Evolutionary conservation across 129 eudicot species (phyloP), one percentile per base, ranked within the genome.

Genomic region (Lactuca sativa): DNA sequence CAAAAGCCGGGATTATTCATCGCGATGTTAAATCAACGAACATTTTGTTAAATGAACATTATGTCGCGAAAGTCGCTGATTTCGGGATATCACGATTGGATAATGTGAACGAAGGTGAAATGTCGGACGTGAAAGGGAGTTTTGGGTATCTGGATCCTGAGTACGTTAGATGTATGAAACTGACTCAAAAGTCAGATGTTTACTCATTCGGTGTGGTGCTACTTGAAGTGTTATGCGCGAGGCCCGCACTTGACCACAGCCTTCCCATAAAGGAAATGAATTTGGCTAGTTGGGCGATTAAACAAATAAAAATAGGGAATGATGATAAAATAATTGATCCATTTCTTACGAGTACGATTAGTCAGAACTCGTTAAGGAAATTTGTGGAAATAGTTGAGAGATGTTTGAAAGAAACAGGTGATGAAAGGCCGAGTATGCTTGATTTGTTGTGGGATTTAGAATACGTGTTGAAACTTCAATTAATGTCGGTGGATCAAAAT

Each of bases 11-110:
- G 25, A 81, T 89, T 8, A 84, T 89, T 44, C 96, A 89, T 68
- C 86, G 89, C 1, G 96, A 89, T 72, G 85, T 89, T 7, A 89
- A 85, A 77, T 85, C 96, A 4, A 85, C 91, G 4, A 89, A 89
- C 73, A 89, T 89, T 17, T 78, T 86, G 69, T 83, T 89, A 30
- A 86, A 83, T 13, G 77, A 78, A 12, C 60, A 85, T 9, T 85
- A 69, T 21, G 74, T 76, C 3, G 91, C 91, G 9, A 88, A 88
- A 74, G 89, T 88, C 30, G 82, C 86, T 0, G 93, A 87, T 74
- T 87, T 87, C 16, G 89, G 89, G n/a, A 59, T 87, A 41, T 84
- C 89, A 0, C 69, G 80, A 59, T 66, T 68, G 3, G 84, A 76
- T 18, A 76, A 67, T 4, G 54, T 48, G 41, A 86, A 78, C 54